These are phyloP conservation scores for Saccharata proteae DNA, from an alignment of 2,329 filamentous ascomycete genomes.

Conservation along the genomic window DNA sequence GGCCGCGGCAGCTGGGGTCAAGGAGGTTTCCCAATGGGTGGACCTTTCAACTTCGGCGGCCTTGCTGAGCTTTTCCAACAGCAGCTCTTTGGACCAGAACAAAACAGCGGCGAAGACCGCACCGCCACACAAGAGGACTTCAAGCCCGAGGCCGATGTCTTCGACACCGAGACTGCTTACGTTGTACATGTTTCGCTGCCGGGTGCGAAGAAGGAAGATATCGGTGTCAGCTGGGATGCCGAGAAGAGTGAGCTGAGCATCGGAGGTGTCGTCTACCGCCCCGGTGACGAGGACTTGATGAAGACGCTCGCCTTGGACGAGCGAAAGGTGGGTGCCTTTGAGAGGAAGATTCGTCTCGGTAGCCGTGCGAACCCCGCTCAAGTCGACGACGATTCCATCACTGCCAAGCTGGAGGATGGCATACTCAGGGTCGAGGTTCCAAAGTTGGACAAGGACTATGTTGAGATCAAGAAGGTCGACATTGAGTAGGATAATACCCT, in stretches of 20 bases:
- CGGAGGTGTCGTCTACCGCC: constrained; percentile 60
- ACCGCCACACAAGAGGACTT: constrained; percentile 31
- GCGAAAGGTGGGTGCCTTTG: constrained; percentile 62
- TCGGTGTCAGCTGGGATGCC: constrained; percentile 64
- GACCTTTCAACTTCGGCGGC: constrained; percentile 15
- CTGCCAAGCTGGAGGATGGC: constrained; percentile 67
- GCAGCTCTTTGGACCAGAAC: constrained; percentile 24
- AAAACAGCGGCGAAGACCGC: constrained; percentile 10
- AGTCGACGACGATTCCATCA: constrained; percentile 56
- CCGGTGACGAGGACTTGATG: constrained; percentile 56
- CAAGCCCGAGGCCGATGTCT: constrained; percentile 60
- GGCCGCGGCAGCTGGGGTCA: constrained; percentile 14
- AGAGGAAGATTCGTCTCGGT: constrained; percentile 53
- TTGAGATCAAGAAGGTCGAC: constrained; percentile 41
- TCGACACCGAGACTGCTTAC: constrained; percentile 50
- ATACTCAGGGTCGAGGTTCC: constrained; percentile 66
- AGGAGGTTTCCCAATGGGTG: constrained; percentile 15
- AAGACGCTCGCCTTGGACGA: constrained; percentile 51
- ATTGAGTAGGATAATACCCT: constrained; percentile 27
- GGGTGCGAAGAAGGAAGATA: constrained; percentile 66
- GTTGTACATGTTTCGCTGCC: constrained; percentile 63
- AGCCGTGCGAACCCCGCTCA: constrained; percentile 43
- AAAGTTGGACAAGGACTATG: constrained; percentile 56
- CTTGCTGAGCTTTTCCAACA: constrained; percentile 15
- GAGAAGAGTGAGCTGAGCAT: constrained; percentile 55